Conservation (phyloP, 2,329 filamentous ascomycete genomes). For the Talaromyces pinophilus region DNA sequence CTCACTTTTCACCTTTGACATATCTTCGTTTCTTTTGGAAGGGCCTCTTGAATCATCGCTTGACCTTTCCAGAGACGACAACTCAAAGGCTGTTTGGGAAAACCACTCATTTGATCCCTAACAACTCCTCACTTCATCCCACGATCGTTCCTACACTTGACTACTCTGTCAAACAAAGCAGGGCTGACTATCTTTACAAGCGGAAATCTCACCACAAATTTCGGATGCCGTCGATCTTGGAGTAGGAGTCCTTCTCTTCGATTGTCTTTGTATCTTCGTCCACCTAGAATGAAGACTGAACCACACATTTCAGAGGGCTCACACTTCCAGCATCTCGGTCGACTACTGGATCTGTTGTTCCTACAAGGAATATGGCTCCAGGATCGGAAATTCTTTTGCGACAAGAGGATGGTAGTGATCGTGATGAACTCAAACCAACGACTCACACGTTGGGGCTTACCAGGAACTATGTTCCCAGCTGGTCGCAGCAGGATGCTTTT, state of each 20-base stretch:
- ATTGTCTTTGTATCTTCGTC: background rate
- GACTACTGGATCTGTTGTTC: background rate
- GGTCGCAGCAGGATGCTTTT: background rate
- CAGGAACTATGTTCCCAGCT: background rate
- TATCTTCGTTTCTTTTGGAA: background rate
- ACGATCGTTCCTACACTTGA: background rate
- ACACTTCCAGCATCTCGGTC: background rate
- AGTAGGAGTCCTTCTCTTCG: too few relatives aligned
- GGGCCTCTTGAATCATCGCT: background rate
- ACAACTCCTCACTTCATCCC: background rate
- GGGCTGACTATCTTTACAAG: background rate
- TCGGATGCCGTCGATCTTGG: too few relatives aligned
- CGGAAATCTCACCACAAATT: too few relatives aligned
- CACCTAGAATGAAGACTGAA: background rate
- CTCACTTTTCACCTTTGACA: background rate
- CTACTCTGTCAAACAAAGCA: background rate
- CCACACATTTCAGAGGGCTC: too few relatives aligned
- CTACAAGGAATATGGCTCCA: background rate
- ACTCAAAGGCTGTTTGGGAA: background rate
- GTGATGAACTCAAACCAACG: background rate
- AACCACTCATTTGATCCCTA: too few relatives aligned
- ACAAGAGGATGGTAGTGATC: background rate
- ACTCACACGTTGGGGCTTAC: background rate
- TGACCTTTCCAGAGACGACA: background rate
- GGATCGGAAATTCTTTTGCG: too few relatives aligned